Percentiles rank a stretch among this genome's conserved stretches.
phyloP scores from a whole-genome alignment of 306 rosid species.

The Inga laurina region DNA sequence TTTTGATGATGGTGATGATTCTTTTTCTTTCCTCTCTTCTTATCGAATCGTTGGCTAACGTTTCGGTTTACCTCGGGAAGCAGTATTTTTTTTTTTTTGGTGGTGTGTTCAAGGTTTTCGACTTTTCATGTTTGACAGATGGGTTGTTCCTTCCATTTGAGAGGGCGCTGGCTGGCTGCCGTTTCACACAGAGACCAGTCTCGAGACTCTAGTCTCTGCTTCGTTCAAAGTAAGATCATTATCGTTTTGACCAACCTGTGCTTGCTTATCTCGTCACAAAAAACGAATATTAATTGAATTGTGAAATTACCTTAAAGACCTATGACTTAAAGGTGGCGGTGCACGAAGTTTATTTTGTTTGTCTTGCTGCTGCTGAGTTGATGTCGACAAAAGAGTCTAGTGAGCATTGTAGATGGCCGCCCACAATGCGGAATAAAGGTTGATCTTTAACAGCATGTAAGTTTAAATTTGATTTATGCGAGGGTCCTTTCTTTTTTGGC shows the following conservation, averaged over 20 bases:
- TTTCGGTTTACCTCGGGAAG: slow-evolving; percentile 10
- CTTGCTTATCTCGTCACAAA: too few species aligned
- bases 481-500: too few species aligned
- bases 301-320: neutral
- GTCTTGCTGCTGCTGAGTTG: neutral
- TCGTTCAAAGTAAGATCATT: neutral
- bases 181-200: neutral
- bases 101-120: slow-evolving; percentile 33
- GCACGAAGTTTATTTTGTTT: neutral
- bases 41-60: neutral
- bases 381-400: neutral
- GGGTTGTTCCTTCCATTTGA: neutral
- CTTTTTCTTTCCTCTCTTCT: neutral
- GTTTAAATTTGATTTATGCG: too few species aligned
- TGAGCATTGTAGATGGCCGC: neutral
- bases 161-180: neutral
- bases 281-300: too few species aligned
- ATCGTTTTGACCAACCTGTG: neutral
- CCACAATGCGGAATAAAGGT: neutral
- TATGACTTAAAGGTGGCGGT: neutral
- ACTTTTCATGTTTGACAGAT: slow-evolving; percentile 11
- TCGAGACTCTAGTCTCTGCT: neutral
- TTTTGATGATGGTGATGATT: neutral
- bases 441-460: too few species aligned
- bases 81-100: neutral